A percentile compares a stretch with the other conserved stretches of the same genome.
Conservation (phyloP, 768 basidiomycete species). For the Auricularia sp. region DNA sequence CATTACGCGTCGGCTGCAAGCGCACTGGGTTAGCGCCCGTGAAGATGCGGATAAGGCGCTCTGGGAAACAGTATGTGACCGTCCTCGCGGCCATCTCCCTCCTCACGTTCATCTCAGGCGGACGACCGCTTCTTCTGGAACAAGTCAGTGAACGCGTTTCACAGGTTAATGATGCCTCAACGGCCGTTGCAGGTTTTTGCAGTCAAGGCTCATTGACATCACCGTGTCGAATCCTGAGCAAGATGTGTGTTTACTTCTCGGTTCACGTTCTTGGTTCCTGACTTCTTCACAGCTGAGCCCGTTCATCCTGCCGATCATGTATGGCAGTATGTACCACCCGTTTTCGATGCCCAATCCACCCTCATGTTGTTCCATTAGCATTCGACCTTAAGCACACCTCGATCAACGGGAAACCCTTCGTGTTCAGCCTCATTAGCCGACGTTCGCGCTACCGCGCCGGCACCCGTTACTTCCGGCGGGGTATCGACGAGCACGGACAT, state of each 20-base stretch:
- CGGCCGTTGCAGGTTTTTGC: slow-evolving; percentile 33
- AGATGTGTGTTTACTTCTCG: slow-evolving; percentile 42
- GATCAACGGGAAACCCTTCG: slow-evolving; percentile 69
- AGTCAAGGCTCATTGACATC: slow-evolving; percentile 50
- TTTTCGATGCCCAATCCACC: slow-evolving; percentile 1
- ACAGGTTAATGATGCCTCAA: neutral
- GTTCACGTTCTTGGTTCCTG: slow-evolving; percentile 9
- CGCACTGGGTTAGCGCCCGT: slow-evolving; percentile 55
- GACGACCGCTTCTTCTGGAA: slow-evolving; percentile 99
- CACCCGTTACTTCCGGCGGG: slow-evolving; percentile 93
- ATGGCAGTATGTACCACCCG: slow-evolving; percentile 65
- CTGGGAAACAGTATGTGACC: slow-evolving; percentile 64
- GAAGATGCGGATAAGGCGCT: slow-evolving; percentile 43
- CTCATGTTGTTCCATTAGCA: slow-evolving; percentile 34
- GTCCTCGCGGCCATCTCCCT: neutral
- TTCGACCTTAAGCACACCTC: slow-evolving; percentile 72
- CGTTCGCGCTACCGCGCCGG: slow-evolving; percentile 91
- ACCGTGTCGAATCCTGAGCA: slow-evolving; percentile 40
- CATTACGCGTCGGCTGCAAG: slow-evolving; percentile 77
- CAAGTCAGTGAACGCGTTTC: slow-evolving; percentile 33
- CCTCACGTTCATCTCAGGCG: slow-evolving; percentile 34
- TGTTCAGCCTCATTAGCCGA: slow-evolving; percentile 82
- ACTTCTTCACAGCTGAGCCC: slow-evolving; percentile 51
- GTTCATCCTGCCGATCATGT: slow-evolving; percentile 87
- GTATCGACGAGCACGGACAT: slow-evolving; percentile 79